Base-by-base conservation (phyloP, 352 stramenopile species). In the Globisporangium mamillatum region DNA sequence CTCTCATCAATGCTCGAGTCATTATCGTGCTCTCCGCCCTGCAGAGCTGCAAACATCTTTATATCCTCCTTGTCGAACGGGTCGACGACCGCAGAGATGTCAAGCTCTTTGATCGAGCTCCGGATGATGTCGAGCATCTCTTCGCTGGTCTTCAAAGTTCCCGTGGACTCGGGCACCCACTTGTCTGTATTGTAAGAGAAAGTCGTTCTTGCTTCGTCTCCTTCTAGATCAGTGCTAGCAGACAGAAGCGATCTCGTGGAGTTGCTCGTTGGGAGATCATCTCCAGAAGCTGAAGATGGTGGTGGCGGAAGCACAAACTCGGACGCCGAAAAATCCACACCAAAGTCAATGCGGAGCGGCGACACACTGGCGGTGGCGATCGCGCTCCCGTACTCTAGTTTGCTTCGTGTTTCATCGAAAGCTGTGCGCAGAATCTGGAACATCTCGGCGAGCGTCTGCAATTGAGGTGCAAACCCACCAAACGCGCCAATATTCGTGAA, bases 111-210 rank as follows among this genome's bases (percentile, higher is more conserved):
- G 3, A 91, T 67, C 50, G 59, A 84, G 61, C 71, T 82, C 22
- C 74, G 78, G 18, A 91, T 64, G 54, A 89, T 79, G 25, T 89
- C 79, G 20, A 89, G 56, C 66, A 92, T 66, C 44, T 92, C 86
- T 22, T 89, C 81, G 34, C 82, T 91, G 64, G 53, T 84, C 57
- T 91, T 83, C 34, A 89, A 44, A 7, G 68, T 59, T 0, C 77
- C 81, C 34, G 60, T 76, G 1, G 80, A 89, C 0, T 78, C 82
- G 4, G 75, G 48, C 18, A 88, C 69, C 86, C 86, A 92, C 56
- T 83, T 78, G 65, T 91, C 82, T 12, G 75, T 88, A 65, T 93
- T 89, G 75, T 93, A 93, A 24, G 74, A 81, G 56, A 73, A 80
- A 55, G 59, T 29, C 18, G 34, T 71, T 50, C 55, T 66, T 48